phyloP scores from a whole-genome alignment of 1,284 basidiomycete species.

The Mycosarcoma maydis region DNA sequence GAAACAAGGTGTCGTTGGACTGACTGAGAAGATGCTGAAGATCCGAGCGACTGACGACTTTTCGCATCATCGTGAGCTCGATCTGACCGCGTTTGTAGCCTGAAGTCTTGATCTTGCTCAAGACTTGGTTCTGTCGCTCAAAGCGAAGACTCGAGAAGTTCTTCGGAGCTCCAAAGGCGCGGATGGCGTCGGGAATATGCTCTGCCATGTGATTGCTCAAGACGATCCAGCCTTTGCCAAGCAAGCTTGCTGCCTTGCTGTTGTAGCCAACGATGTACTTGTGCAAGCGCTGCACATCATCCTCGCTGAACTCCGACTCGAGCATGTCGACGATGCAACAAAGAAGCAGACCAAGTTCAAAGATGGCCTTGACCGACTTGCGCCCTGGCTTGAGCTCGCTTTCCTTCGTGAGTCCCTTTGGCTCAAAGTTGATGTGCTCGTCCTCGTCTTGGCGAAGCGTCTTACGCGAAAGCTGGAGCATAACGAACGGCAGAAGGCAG shows the following conservation, averaged over 20 bases:
- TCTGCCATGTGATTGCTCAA: conserved; percentile 3
- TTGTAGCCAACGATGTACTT: conserved; percentile 1
- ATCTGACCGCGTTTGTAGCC: neutral
- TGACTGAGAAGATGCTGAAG: neutral
- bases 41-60: neutral
- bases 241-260: neutral
- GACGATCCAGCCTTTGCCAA: conserved; percentile 2
- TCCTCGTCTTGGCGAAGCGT: neutral
- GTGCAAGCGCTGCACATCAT: neutral
- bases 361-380: conserved; percentile 5
- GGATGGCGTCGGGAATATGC: neutral
- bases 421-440: neutral
- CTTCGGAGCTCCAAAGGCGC: neutral
- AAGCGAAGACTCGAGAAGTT: conserved; percentile 5
- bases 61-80: conserved; percentile 1
- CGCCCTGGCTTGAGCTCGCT: neutral
- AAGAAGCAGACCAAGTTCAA: neutral
- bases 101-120: neutral
- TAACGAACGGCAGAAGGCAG: conserved; percentile 1
- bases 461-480: neutral
- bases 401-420: neutral
- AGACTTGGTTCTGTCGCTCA: conserved; percentile 2
- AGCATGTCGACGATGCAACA: conserved; percentile 6
- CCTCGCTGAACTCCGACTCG: neutral
- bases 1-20: neutral